Percentiles rank a stretch among this genome's conserved stretches.
These are phyloP conservation scores for Hemisphaericaspora nanyangensis DNA, from an alignment of 805 yeast species.

Conservation along the genomic window DNA sequence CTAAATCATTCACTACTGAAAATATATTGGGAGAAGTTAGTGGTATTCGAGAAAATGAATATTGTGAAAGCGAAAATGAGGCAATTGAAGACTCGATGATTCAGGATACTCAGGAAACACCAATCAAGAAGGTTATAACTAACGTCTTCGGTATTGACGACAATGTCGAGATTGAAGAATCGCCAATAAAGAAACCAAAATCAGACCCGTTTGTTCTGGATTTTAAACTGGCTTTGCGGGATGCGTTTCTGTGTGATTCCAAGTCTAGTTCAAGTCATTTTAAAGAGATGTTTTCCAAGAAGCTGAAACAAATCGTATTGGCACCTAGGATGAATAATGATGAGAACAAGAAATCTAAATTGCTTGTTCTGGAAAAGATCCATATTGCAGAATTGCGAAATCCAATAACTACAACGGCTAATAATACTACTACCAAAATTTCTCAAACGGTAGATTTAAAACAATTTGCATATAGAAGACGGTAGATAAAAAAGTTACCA, in stretches of 20 bases:
- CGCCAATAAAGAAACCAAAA: conserved; percentile 26
- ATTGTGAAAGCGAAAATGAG: conserved; percentile 1
- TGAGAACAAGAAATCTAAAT: too few relatives aligned
- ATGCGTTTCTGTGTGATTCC: conserved; percentile 10
- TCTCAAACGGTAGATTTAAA: conserved; percentile 5
- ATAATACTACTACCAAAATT: background rate
- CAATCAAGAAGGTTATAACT: conserved; percentile 3
- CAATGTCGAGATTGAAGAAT: conserved; percentile 37
- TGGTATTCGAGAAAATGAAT: conserved; percentile 1
- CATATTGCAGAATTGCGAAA: too few relatives aligned
- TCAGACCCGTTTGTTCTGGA: background rate
- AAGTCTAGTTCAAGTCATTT: background rate
- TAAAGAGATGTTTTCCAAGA: background rate
- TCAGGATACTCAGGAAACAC: background rate
- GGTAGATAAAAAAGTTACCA: too few relatives aligned
- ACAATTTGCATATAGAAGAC: conserved; percentile 8
- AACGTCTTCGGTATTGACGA: conserved; percentile 19
- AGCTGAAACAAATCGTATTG: too few relatives aligned
- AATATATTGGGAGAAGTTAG: conserved; percentile 13
- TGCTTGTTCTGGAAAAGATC: too few relatives aligned
- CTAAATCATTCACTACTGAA: conserved; percentile 3
- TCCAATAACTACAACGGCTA: too few relatives aligned
- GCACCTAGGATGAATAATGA: too few relatives aligned
- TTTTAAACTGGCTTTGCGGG: conserved; percentile 7
- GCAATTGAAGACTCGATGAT: background rate